Evolutionary conservation across 176 grass and related monocot genomes (phyloP), one percentile per base, ranked within the genome.

Genomic region (Avena sativa): DNA sequence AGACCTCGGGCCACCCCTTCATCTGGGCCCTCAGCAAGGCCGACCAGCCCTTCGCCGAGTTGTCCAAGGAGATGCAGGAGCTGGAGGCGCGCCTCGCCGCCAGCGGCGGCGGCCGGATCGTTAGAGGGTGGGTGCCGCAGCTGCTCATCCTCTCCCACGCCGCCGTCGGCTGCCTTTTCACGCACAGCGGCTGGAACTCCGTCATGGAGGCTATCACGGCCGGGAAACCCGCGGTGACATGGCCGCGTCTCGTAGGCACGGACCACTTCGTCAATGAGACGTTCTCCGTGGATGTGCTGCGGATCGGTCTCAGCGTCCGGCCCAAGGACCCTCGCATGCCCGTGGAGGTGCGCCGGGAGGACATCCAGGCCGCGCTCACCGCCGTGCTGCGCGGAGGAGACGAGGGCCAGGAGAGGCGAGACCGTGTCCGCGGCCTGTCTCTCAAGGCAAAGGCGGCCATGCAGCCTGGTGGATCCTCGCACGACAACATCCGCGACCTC

Each of bases 241-340:
- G 95, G 95, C 92, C 92, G 2, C 85, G 91, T 2, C 3, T 21
- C 20, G 7, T 21, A 11, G 87, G 84, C 73, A 0, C 68, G 0
- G 90, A 97, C 44, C 92, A 97, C 78, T 91, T 91, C 83, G 4
- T 94, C 25, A 94, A 91, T 38, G 78, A 90, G 87, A 94, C 76
- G 79, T 26, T 97, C 77, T 53, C 68, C 11, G 74, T 97, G 8
- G 92, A 94, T 19, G 74, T 91, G 53, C 78, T 94, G 10, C 26
- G 86, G n/a, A 86, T 84, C 21, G 92, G 90, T 12, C 86, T 97
- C 8, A 60, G 88, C 52, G 52, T 89, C 9, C 88, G 92, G 1
- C 56, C 86, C 5, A 6, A 40, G 38, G 38, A 40, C 38, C 38
- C 38, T 40, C 38, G 6, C 38, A 40, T 40, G 38, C 38, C 38